Evolutionary conservation across 352 stramenopile genomes (phyloP).

Genomic region (Vaucheria bursata): DNA sequence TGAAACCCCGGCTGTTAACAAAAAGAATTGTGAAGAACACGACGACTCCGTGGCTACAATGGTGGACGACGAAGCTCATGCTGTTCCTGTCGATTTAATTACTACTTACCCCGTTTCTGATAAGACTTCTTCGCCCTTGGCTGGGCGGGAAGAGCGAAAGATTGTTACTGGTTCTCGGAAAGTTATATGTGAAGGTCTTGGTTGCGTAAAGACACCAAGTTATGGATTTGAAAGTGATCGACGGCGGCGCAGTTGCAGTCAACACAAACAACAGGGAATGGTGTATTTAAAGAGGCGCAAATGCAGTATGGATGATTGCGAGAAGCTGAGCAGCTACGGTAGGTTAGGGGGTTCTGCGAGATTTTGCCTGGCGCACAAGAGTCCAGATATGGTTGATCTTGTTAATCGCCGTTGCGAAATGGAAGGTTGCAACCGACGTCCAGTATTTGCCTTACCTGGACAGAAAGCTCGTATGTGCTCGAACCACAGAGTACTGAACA

Average conservation of each 20-base stretch:
- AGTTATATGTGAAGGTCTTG: neutral
- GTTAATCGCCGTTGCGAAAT: constrained; percentile 38
- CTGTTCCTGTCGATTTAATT: no score
- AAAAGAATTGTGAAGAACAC: no score
- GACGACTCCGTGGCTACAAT: no score
- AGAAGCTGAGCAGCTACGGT: constrained; percentile 1
- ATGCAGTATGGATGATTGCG: neutral
- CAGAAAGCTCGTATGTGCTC: constrained; percentile 33
- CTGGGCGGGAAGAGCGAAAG: no score
- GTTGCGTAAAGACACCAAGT: constrained; percentile 29
- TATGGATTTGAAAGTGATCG: constrained; percentile 30
- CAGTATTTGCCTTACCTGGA: constrained; percentile 20
- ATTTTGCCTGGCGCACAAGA: constrained; percentile 41
- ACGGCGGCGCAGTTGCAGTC: constrained; percentile 19
- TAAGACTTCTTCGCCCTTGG: no score
- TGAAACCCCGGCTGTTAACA: no score
- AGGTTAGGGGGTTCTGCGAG: neutral
- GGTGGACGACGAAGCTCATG: no score
- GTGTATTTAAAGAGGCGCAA: constrained; percentile 21
- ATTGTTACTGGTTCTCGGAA: neutral
- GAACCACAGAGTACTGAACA: constrained; percentile 25
- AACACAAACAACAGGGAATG: constrained; percentile 24
- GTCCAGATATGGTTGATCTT: constrained; percentile 33
- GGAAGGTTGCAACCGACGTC: constrained; percentile 22
- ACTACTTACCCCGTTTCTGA: no score